Conservation (phyloP, 2,329 filamentous ascomycete genomes). For the Aquanectria penicillioides region DNA sequence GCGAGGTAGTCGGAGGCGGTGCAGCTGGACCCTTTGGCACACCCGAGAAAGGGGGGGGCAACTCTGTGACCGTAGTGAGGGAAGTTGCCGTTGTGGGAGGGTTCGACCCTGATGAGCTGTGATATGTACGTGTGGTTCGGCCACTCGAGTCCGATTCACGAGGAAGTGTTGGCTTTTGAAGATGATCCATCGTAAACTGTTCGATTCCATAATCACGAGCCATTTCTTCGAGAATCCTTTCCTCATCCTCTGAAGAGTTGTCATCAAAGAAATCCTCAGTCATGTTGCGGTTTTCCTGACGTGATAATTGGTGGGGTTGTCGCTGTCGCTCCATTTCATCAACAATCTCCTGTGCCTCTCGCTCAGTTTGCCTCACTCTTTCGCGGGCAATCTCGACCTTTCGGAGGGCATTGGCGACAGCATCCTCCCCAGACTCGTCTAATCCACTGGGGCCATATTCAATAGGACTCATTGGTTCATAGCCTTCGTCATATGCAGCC, state of each 20-base stretch:
- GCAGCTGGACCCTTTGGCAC: conserved; percentile 43
- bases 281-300: conserved; percentile 22
- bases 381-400: conserved; percentile 82
- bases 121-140: conserved; percentile 81
- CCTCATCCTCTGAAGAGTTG: conserved; percentile 75
- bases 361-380: conserved; percentile 76
- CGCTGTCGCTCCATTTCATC: conserved; percentile 59
- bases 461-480: conserved; percentile 73
- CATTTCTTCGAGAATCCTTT: conserved; percentile 87
- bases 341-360: conserved; percentile 62
- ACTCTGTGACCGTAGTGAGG: conserved; percentile 76
- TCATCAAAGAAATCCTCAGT: conserved; percentile 71
- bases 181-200: conserved; percentile 73
- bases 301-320: conserved; percentile 42
- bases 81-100: conserved; percentile 56
- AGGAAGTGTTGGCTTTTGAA: conserved; percentile 69
- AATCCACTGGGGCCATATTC: conserved; percentile 49
- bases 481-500: conserved; percentile 92
- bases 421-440: conserved; percentile 53
- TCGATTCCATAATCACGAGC: conserved; percentile 84
- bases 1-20: conserved; percentile 61
- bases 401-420: conserved; percentile 66
- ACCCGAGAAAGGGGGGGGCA: conserved; percentile 38
- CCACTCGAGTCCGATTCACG: conserved; percentile 86
- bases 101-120: conserved; percentile 80